phyloP scores from a whole-genome alignment of 179 eudicot genomes.

The Silene coronaria region DNA sequence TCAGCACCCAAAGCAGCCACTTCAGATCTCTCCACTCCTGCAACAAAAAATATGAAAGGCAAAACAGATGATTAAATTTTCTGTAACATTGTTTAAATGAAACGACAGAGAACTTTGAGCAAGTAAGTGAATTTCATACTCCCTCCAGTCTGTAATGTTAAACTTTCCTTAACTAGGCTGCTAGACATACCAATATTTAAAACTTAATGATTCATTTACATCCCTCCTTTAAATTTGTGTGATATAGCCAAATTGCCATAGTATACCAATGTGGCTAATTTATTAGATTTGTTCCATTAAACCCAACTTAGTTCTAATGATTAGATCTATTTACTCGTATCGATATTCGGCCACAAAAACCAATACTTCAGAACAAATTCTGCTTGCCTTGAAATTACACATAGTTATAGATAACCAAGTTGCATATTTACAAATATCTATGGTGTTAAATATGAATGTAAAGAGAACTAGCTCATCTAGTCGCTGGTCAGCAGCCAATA shows the following conservation, averaged over 20 bases:
- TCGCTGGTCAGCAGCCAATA: neutral
- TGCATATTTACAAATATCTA: neutral
- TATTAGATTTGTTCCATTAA: too few species aligned
- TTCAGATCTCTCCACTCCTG: conserved; percentile 97
- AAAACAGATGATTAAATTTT: neutral
- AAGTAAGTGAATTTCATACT: neutral
- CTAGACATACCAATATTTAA: too few species aligned
- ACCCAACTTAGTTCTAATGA: too few species aligned
- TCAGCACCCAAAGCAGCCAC: conserved; percentile 86
- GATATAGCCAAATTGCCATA: too few species aligned
- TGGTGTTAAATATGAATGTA: neutral
- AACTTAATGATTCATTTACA: too few species aligned
- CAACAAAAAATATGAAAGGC: conserved; percentile 8
- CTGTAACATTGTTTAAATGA: neutral
- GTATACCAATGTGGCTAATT: too few species aligned
- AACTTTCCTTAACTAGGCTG: neutral
- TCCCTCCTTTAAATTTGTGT: too few species aligned
- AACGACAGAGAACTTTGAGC: neutral
- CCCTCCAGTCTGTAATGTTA: neutral
- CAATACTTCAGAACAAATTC: neutral
- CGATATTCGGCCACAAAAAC: too few species aligned
- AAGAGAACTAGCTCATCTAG: neutral
- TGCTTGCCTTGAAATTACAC: neutral
- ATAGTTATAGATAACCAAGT: neutral
- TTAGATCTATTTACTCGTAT: too few species aligned